Conservation (phyloP, 805 yeast species). For the Nematodospora valgi region DNA sequence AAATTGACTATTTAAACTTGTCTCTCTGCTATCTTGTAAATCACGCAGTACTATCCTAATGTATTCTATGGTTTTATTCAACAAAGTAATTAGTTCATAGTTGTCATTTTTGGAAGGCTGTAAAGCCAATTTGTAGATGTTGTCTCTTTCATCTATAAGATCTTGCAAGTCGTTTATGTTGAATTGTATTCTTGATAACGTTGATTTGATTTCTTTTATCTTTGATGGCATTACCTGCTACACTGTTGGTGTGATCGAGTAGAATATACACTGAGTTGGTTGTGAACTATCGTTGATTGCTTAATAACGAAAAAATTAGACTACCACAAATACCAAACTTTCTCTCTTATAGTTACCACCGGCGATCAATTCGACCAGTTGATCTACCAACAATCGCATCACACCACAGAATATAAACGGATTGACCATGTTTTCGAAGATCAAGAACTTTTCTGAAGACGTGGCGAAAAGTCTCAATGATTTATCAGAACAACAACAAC, state of each 20-base stretch:
- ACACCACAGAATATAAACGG: too few relatives aligned
- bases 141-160: constrained; percentile 31
- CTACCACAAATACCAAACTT: too few relatives aligned
- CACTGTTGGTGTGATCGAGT: too few relatives aligned
- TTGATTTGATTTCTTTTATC: constrained; percentile 7
- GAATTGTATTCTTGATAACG: constrained; percentile 9
- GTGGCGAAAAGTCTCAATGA: constrained; percentile 43
- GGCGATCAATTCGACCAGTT: background rate
- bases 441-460: constrained; percentile 42
- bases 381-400: background rate
- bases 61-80: constrained; percentile 24
- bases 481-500: constrained; percentile 10
- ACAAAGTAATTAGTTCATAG: constrained; percentile 28
- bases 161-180: constrained; percentile 18
- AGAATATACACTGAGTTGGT: too few relatives aligned
- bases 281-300: too few relatives aligned
- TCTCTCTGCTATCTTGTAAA: constrained; percentile 18
- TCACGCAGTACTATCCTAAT: constrained; percentile 26
- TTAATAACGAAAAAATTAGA: too few relatives aligned
- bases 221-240: constrained; percentile 2
- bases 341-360: too few relatives aligned
- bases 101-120: constrained; percentile 39
- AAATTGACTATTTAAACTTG: constrained; percentile 6
- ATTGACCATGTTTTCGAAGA: constrained; percentile 37
- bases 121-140: constrained; percentile 25